These are phyloP conservation scores for Lipomyces orientalis DNA, from an alignment of 805 yeast genomes.

Conservation along the genomic window DNA sequence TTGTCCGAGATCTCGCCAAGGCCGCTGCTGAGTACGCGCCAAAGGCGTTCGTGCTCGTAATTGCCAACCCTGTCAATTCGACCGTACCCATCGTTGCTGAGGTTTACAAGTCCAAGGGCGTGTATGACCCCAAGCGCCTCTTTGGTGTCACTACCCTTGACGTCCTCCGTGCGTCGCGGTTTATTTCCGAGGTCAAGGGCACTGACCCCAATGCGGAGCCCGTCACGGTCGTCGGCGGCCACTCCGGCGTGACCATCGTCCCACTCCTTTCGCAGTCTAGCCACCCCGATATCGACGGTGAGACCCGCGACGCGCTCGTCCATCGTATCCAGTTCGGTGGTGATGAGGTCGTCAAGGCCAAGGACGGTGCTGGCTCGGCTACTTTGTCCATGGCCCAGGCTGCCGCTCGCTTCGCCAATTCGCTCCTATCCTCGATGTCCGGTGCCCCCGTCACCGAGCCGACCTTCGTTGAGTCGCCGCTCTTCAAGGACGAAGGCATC, in stretches of 20 bases:
- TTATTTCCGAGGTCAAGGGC: constrained; percentile 69
- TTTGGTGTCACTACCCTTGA: constrained; percentile 97
- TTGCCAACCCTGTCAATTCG: constrained; percentile 96
- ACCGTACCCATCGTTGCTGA: constrained; percentile 97
- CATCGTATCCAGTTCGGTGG: constrained; percentile 96
- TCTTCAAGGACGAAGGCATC: constrained; percentile 86
- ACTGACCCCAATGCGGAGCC: constrained; percentile 78
- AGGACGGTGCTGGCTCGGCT: constrained; percentile 93
- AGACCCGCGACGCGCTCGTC: constrained; percentile 68
- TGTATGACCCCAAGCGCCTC: constrained; percentile 87
- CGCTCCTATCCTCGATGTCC: constrained; percentile 51
- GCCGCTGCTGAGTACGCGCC: constrained; percentile 83
- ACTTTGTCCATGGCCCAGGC: constrained; percentile 85
- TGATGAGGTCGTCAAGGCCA: constrained; percentile 93
- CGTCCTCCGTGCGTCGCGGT: constrained; percentile 86
- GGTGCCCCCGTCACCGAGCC: constrained; percentile 59
- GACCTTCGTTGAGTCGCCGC: constrained; percentile 68
- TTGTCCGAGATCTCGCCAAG: constrained; percentile 89
- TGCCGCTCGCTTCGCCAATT: constrained; percentile 69
- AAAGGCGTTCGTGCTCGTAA: constrained; percentile 78
- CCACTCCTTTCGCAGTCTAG: constrained; percentile 87
- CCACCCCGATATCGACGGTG: constrained; percentile 63
- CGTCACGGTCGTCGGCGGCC: constrained; percentile 94
- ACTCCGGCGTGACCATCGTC: constrained; percentile 95
- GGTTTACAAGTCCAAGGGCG: constrained; percentile 82